Evolutionary conservation across 1,139 yeast species (phyloP).

Genomic region (Ogataea hybrid): DNA sequence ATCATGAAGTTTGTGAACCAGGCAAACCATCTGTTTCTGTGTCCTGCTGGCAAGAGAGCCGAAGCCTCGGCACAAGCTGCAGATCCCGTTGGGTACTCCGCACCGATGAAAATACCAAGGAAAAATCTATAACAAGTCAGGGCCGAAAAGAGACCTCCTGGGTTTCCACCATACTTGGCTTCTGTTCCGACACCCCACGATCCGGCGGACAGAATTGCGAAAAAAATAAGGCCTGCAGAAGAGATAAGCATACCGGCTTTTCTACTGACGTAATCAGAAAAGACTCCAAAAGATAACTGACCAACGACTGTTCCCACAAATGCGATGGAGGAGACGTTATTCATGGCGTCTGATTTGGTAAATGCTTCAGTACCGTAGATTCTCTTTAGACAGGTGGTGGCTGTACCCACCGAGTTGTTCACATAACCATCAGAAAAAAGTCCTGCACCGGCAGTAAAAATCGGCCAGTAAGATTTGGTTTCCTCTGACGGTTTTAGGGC

Average conservation of each 20-base stretch:
- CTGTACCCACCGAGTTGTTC: conserved; percentile 78
- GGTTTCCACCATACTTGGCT: conserved; percentile 38
- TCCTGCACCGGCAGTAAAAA: conserved; percentile 88
- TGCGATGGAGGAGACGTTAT: conserved; percentile 83
- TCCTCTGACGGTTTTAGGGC: conserved; percentile 25
- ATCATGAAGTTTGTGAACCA: conserved; percentile 91
- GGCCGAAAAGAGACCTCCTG: conserved; percentile 75
- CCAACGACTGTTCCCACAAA: conserved; percentile 94
- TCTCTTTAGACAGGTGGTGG: conserved; percentile 59
- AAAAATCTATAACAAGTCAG: conserved; percentile 81
- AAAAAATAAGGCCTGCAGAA: conserved; percentile 66
- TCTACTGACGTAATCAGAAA: conserved; percentile 77
- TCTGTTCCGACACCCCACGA: conserved; percentile 72
- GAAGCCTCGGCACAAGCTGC: conserved; percentile 95
- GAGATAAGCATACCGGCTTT: conserved; percentile 79
- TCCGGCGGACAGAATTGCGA: conserved; percentile 77
- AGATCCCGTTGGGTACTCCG: conserved; percentile 92
- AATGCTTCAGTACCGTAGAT: conserved; percentile 62
- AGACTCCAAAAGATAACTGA: conserved; percentile 72
- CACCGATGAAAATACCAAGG: conserved; percentile 80
- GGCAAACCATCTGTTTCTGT: conserved; percentile 83
- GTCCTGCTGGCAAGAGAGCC: conserved; percentile 70
- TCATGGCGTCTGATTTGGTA: conserved; percentile 61
- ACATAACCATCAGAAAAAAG: conserved; percentile 89
- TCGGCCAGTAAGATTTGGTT: conserved; percentile 53